Evolutionary conservation across 2,329 filamentous ascomycete species (phyloP).

Genomic region (Lasiodiplodia citricola): DNA sequence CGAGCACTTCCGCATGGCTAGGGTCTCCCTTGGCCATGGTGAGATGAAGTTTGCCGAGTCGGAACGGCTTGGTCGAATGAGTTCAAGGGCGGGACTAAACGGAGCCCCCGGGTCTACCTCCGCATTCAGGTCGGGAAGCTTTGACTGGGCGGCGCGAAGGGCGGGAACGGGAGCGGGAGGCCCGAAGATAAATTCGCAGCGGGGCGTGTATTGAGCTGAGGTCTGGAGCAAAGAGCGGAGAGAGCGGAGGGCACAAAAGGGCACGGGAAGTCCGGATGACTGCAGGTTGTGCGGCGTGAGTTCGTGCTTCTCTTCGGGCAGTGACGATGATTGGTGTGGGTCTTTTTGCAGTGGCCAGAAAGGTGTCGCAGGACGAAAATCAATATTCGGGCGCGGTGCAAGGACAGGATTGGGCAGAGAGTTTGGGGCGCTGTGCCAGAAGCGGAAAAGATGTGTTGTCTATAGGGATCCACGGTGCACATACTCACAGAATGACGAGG

Average conservation of each 20-base stretch:
- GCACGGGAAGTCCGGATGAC: constrained; percentile 12
- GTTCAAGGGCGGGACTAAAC: not conserved
- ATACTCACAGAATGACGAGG: constrained; percentile 6
- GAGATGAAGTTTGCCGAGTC: not conserved
- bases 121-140: constrained; percentile 10
- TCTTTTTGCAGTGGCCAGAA: constrained; percentile 8
- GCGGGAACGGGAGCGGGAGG: not conserved
- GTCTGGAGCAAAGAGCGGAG: constrained; percentile 7
- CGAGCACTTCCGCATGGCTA: constrained; percentile 21
- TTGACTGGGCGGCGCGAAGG: constrained; percentile 1
- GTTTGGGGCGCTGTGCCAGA: constrained; percentile 4
- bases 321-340: constrained; percentile 15
- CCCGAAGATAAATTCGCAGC: constrained; percentile 8
- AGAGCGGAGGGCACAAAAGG: constrained; percentile 4
- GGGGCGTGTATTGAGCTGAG: not conserved
- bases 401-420: not conserved
- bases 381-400: constrained; percentile 2
- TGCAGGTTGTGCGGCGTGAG: constrained; percentile 8
- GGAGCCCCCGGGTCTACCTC: constrained; percentile 7
- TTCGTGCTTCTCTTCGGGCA: not conserved
- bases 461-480: constrained; percentile 20
- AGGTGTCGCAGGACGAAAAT: not conserved
- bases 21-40: constrained; percentile 23
- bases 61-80: not conserved
- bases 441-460: constrained; percentile 11